Evolutionary conservation across 768 basidiomycete species (phyloP), one percentile per base, ranked within the genome.

Genomic region (Suillus tomentosus): DNA sequence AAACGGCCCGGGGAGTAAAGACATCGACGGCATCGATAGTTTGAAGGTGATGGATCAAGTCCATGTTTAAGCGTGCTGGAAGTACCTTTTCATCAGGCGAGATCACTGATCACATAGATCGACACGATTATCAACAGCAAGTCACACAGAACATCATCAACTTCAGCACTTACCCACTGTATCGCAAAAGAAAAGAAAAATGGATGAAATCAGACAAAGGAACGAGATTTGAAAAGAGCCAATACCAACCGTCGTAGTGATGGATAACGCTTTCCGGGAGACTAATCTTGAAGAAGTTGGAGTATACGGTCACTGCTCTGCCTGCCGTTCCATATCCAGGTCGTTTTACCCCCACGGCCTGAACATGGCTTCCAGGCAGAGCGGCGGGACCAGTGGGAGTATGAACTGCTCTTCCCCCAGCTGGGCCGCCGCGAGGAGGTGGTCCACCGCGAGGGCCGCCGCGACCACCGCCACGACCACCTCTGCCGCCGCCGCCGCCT

Each of bases 171-270:
- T 40, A 70, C 69, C 73, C 3, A 75, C 71, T 74, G 62, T 45
- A 14, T 65, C 24, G 36, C 22, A 60, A 61, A 24, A 42, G n/a
- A n/a, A 31, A 39, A 27, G 11, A 51, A n/a, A 19, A 58, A 24
- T 61, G 43, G 42, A 34, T 37, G 48, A 54, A 67, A 73, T 76
- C 60, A 77, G 73, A 67, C 42, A 61, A 69, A 69, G 55, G 9
- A 48, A 61, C 13, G 11, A 3, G 47, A 40, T 1, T 15, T 22
- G 7, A 61, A 36, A 54, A 56, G 60, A 63, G 62, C 1, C 39
- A 15, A 24, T 40, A 74, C 87, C 66, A 71, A 89, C 92, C 87
- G 72, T 94, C 91, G 69, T 94, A 93, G 69, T 94, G 92, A 65
- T 88, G 81, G 48, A 92, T 92, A 37, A 84, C 82, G 7, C 73